Evolutionary conservation across 441 rosid species (phyloP), one percentile per base, ranked within the genome.

Genomic region (Adansonia madagascariensis): DNA sequence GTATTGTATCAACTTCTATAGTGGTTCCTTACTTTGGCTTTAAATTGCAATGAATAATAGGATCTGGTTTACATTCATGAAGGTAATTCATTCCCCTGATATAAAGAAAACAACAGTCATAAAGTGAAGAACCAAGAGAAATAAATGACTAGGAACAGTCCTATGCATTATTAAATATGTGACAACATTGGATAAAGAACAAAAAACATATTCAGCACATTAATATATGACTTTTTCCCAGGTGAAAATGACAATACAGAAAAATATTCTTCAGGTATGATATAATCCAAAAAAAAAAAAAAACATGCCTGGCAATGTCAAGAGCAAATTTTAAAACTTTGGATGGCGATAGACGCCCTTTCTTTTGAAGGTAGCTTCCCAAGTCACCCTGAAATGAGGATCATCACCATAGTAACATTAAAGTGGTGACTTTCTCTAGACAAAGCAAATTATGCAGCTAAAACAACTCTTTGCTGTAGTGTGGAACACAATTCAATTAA

Each of bases 51-150:
- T 95, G 99, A 85, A 95, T 89, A 78, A 95, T 84, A 63, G 99
- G 97, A 79, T 93, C 94, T 76, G 98, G 98, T 84, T 93, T 95
- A 80, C 97, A 93, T 85, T 91, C 98, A 50, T 95, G 99, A 75
- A 95, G 97, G 82, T 93, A 95, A 85, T 95, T 95, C 89, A 95
- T 90, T 79, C 97, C 99, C 93, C 99, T 95, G 94, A 76, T 46
- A 82, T 49, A 27, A 79, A 87, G 59, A 87, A 81, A 78, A 59
- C 67, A 68, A 43, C 20, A 65, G 57, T 62, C 77, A 76, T 56
- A 74, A 73, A 75, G 27, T 63, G 53, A 63, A 35, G 68, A 63
- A 63, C 46, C 20, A 2, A 11, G 11, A 63, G 22, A 63, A 14
- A 35, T 35, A 15, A 63, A 35, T 35, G 11, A 15, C 46, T 15